A percentile compares a stretch with the other conserved stretches of the same genome.
These are phyloP conservation scores for Viola odorata DNA, from an alignment of 345 rosid species.

Conservation along the genomic window DNA sequence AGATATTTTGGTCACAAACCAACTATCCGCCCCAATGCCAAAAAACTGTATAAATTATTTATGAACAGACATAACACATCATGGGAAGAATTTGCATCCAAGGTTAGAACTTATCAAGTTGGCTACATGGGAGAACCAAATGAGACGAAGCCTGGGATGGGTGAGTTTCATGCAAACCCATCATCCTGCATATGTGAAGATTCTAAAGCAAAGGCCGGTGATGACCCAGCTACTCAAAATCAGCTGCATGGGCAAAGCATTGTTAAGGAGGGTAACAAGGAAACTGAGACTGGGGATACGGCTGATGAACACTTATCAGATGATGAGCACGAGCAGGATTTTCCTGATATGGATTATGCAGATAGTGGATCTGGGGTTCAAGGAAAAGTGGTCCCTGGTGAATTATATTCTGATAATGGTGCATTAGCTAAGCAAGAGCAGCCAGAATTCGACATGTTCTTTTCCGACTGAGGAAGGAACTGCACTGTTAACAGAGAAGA, in stretches of 20 bases:
- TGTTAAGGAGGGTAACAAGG: conserved; percentile 4
- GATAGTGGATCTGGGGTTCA: conserved; percentile 15
- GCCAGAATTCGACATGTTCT: not conserved
- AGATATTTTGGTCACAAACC: conserved; percentile 91
- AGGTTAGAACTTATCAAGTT: conserved; percentile 46
- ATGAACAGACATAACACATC: conserved; percentile 56
- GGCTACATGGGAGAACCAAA: conserved; percentile 92
- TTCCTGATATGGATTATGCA: conserved; percentile 35
- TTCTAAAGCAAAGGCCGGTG: conserved; percentile 33
- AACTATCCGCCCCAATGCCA: conserved; percentile 80
- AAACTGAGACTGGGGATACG: conserved; percentile 6
- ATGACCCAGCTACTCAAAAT: not conserved
- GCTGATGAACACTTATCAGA: conserved; percentile 29
- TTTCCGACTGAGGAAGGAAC: not conserved
- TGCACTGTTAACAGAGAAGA: not conserved
- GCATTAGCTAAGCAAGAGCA: not conserved
- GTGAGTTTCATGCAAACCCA: conserved; percentile 91
- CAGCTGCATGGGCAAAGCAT: not conserved
- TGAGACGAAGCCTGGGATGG: conserved; percentile 66
- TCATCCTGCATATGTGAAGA: conserved; percentile 64
- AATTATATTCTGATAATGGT: conserved; percentile 19
- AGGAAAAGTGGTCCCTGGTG: conserved; percentile 21
- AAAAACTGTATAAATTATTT: conserved; percentile 62
- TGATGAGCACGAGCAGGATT: conserved; percentile 38
- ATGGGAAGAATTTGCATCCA: conserved; percentile 78